Evolutionary conservation across 139 green algal species (phyloP).

Genomic region (Haematococcus sp.): DNA sequence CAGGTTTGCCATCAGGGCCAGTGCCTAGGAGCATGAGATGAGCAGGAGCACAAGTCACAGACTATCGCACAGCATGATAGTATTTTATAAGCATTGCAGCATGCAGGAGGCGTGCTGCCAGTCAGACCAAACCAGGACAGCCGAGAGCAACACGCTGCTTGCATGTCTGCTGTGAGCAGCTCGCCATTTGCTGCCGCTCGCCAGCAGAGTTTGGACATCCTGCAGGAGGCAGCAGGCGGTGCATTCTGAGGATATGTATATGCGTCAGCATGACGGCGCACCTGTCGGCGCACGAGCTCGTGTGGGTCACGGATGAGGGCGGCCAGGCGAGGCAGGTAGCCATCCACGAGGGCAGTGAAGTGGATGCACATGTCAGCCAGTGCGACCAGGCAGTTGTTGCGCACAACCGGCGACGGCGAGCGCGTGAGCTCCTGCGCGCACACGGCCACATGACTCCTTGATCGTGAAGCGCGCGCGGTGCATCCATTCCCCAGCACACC

Average conservation of each 20-base stretch:
- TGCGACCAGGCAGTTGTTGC: conserved; percentile 90
- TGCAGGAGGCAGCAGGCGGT: too few species aligned
- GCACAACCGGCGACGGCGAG: conserved; percentile 52
- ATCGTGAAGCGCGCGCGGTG: too few species aligned
- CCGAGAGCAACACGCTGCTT: background rate
- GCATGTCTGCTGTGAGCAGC: background rate
- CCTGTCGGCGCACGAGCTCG: conserved; percentile 68
- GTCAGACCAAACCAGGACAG: background rate
- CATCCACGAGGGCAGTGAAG: conserved; percentile 72
- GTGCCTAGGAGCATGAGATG: conserved; percentile 47
- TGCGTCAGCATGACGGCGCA: too few species aligned
- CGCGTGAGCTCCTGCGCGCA: conserved; percentile 48
- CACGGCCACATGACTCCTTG: too few species aligned
- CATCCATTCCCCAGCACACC: too few species aligned
- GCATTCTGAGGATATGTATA: too few species aligned
- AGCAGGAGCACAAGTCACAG: background rate
- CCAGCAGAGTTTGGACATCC: too few species aligned
- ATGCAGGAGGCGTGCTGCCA: background rate
- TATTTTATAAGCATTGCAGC: background rate
- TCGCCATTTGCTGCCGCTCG: too few species aligned
- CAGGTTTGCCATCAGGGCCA: conserved; percentile 77
- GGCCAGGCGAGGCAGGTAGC: conserved; percentile 49
- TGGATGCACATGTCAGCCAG: conserved; percentile 80
- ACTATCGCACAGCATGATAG: background rate
- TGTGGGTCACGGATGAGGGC: conserved; percentile 73